Conservation (phyloP, 768 basidiomycete genomes). For the Boletus edulis region DNA sequence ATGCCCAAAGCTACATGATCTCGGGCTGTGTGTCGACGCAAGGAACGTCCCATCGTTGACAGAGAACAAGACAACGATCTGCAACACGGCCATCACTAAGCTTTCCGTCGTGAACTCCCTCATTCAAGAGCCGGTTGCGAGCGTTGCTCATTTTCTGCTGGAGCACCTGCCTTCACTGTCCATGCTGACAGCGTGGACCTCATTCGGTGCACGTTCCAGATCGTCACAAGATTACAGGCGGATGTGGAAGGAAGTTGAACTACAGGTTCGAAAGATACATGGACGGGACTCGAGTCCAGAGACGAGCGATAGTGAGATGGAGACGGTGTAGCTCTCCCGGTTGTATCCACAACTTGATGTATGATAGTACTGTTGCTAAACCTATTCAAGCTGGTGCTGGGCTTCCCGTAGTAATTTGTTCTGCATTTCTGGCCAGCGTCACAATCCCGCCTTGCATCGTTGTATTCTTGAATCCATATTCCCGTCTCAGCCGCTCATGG, state of each 20-base stretch:
- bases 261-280: neutral
- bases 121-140: neutral
- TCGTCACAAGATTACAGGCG: no score
- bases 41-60: neutral
- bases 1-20: neutral
- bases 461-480: no score
- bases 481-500: no score
- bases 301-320: neutral
- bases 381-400: no score
- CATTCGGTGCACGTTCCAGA: neutral
- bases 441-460: no score
- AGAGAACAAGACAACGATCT: neutral
- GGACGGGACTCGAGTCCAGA: neutral
- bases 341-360: no score
- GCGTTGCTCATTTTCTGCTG: neutral
- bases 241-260: neutral
- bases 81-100: neutral
- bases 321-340: no score
- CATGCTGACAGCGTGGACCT: neutral
- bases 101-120: neutral
- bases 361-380: no score
- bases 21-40: conserved; percentile 6
- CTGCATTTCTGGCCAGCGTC: no score
- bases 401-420: no score
- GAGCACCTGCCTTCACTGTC: conserved; percentile 1